Conservation (phyloP, 1,139 yeast species). For the Taiozyma sp. region DNA sequence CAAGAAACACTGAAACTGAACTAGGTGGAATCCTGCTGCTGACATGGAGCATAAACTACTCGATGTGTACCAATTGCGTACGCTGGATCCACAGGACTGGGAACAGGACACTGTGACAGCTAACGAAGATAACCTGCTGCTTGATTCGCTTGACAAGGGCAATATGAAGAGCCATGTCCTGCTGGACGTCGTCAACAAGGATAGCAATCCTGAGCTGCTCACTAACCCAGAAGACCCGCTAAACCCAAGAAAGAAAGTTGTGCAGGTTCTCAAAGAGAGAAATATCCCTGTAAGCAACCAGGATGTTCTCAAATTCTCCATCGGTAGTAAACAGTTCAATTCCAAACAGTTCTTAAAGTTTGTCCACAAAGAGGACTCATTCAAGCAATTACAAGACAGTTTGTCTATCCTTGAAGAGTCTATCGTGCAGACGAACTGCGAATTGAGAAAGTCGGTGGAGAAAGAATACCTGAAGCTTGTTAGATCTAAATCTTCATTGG, state of each 20-base stretch:
- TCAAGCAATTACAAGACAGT: constrained; percentile 53
- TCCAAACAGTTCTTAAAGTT: constrained; percentile 65
- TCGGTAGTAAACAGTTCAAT: constrained; percentile 70
- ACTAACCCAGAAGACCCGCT: constrained; percentile 48
- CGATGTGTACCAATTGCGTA: background rate
- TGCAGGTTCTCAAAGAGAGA: constrained; percentile 37
- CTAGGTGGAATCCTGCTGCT: background rate
- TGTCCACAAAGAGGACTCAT: constrained; percentile 68
- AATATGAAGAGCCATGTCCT: background rate
- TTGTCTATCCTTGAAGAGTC: constrained; percentile 55
- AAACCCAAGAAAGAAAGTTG: constrained; percentile 44
- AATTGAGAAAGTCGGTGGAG: constrained; percentile 63
- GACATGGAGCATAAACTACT: background rate
- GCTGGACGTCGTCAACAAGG: background rate
- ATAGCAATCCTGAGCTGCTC: constrained; percentile 1
- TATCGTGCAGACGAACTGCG: constrained; percentile 61
- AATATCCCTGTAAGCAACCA: constrained; percentile 37
- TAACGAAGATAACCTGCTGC: constrained; percentile 5
- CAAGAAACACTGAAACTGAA: background rate
- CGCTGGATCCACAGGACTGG: background rate
- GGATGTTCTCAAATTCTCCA: constrained; percentile 48
- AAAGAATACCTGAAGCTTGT: constrained; percentile 74
- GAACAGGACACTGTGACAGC: background rate
- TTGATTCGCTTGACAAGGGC: background rate
- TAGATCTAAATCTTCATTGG: constrained; percentile 65